These are phyloP conservation scores for Phytophthora citricola DNA, from an alignment of 352 stramenopile genomes.

Conservation along the genomic window DNA sequence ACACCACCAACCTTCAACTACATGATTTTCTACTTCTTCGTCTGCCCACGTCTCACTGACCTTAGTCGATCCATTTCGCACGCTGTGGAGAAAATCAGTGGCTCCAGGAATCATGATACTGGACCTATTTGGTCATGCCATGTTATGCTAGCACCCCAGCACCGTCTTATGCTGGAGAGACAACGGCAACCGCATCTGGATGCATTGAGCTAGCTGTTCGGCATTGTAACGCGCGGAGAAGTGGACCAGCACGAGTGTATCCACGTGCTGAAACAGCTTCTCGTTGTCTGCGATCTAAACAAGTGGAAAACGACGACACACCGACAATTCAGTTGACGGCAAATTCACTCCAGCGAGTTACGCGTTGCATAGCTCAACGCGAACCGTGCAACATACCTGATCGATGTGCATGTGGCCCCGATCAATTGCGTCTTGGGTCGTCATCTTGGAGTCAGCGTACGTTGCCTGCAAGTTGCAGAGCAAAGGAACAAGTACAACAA, in stretches of 20 bases:
- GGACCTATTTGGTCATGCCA: not conserved
- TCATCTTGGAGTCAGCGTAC: conserved; percentile 64
- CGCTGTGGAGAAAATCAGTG: conserved; percentile 11
- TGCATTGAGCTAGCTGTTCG: conserved; percentile 38
- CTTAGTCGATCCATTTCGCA: not conserved
- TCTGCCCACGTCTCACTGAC: not conserved
- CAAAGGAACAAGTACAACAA: not conserved
- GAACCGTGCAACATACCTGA: conserved; percentile 49
- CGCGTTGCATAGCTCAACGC: conserved; percentile 5
- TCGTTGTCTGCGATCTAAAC: conserved; percentile 52
- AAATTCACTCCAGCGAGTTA: not conserved
- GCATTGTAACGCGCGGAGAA: conserved; percentile 71
- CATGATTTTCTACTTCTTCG: conserved; percentile 2
- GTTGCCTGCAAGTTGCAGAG: conserved; percentile 53
- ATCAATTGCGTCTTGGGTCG: conserved; percentile 42
- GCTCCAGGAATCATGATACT: not conserved
- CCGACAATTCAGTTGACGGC: conserved; percentile 18
- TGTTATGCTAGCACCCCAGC: conserved; percentile 30
- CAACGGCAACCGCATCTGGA: conserved; percentile 41
- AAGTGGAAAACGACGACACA: not conserved
- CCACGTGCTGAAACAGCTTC: conserved; percentile 56
- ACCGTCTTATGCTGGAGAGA: conserved; percentile 57
- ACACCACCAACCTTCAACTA: conserved; percentile 11
- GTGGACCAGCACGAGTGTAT: conserved; percentile 73
- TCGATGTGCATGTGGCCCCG: conserved; percentile 81